Percentiles rank a stretch among this genome's conserved stretches.
phyloP scores from a whole-genome alignment of 129 eudicot species.

The Pseudognaphalium luteoalbum region DNA sequence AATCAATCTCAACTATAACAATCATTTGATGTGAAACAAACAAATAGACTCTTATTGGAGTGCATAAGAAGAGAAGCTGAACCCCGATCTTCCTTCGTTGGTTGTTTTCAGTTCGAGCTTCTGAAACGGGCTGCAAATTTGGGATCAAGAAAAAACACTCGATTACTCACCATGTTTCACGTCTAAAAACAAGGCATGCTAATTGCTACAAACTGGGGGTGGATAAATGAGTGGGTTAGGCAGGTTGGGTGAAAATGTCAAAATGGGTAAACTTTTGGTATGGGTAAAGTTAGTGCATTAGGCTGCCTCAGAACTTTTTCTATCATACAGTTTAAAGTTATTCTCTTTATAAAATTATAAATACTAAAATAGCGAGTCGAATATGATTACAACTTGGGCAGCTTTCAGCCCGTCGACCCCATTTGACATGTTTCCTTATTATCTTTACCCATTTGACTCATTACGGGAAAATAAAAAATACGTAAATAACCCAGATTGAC shows the following conservation, averaged over 20 bases:
- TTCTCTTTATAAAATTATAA: not conserved
- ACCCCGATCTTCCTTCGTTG: conserved; percentile 72
- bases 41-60: conserved; percentile 47
- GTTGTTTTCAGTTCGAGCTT: conserved; percentile 81
- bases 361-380: not conserved
- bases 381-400: not conserved
- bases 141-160: conserved; percentile 9
- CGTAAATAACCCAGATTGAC: not conserved
- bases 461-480: not conserved
- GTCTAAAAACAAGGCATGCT: not conserved
- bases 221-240: not conserved
- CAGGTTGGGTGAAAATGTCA: not conserved
- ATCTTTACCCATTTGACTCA: conserved; percentile 4
- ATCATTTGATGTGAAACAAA: conserved; percentile 2
- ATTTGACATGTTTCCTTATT: not conserved
- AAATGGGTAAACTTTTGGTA: not conserved
- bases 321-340: not conserved
- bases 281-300: not conserved
- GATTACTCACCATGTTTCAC: conserved; percentile 15
- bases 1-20: conserved; percentile 12
- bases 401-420: not conserved
- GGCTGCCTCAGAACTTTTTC: not conserved
- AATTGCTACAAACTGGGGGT: not conserved
- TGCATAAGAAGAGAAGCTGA: conserved; percentile 80
- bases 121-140: conserved; percentile 74